phyloP scores from a whole-genome alignment of 164 flowering plant genomes.

The Umbilicus rupestris region DNA sequence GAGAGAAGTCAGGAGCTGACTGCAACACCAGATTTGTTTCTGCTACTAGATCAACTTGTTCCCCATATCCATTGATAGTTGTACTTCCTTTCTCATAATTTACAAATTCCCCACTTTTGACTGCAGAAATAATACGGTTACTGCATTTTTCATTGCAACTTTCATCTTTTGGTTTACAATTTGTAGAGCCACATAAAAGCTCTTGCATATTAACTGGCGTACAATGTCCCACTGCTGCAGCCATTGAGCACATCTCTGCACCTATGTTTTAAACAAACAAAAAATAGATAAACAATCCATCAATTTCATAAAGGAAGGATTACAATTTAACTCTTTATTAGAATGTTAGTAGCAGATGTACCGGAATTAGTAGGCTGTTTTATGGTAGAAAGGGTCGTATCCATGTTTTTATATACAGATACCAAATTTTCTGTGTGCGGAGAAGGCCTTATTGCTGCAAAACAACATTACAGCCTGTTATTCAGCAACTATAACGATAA shows the following conservation, averaged over 20 bases:
- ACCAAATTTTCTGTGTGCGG: conserved; percentile 41
- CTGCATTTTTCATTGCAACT: not conserved
- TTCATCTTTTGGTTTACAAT: not conserved
- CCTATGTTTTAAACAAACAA: not conserved
- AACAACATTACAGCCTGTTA: not conserved
- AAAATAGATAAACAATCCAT: not conserved
- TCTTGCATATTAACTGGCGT: not conserved
- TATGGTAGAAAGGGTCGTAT: conserved; percentile 30
- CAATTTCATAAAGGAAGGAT: not conserved
- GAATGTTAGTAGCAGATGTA: conserved; percentile 5
- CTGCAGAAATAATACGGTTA: not conserved
- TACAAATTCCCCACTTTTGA: not conserved
- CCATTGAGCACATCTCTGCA: not conserved
- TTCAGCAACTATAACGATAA: not conserved
- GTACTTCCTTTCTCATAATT: conserved; percentile 1
- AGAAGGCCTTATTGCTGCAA: conserved; percentile 37
- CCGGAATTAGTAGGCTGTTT: conserved; percentile 22
- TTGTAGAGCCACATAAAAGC: not conserved
- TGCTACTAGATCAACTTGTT: conserved; percentile 6
- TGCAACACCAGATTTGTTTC: conserved; percentile 22
- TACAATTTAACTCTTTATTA: not conserved
- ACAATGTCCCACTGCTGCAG: not conserved
- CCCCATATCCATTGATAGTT: not conserved
- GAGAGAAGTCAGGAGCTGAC: conserved; percentile 36
- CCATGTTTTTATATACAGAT: conserved; percentile 38